Evolutionary conservation across 1,284 basidiomycete genomes (phyloP).

Genomic region (Boletellus deceptivus): DNA sequence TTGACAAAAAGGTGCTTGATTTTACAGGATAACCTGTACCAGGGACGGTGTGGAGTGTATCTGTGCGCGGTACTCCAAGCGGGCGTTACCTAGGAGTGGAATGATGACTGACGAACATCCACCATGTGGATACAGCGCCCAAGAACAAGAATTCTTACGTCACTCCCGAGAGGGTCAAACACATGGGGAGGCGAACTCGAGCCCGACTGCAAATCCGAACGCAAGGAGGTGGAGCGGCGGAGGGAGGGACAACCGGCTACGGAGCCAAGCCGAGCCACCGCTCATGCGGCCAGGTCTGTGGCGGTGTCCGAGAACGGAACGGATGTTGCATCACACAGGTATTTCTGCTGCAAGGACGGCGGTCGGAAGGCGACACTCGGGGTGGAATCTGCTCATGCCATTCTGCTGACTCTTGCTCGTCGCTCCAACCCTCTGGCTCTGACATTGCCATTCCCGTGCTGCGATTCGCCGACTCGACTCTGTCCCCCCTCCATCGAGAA

Average conservation of each 20-base stretch:
- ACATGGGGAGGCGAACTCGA: no score
- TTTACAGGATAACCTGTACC: no score
- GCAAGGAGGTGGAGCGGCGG: neutral
- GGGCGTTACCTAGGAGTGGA: no score
- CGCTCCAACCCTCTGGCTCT: neutral
- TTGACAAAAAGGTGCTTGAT: no score
- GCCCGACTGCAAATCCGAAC: no score
- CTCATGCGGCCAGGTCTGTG: neutral
- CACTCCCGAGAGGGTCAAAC: no score
- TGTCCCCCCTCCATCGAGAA: slow-evolving; percentile 11
- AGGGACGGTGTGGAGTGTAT: no score
- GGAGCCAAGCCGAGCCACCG: slow-evolving; percentile 1
- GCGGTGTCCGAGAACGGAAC: neutral
- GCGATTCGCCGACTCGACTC: slow-evolving; percentile 14
- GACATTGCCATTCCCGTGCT: slow-evolving; percentile 4
- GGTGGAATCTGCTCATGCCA: neutral
- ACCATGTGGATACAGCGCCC: no score
- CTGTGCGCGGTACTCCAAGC: no score
- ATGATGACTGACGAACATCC: no score
- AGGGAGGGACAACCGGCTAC: neutral
- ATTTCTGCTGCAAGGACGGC: neutral
- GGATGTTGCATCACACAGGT: neutral
- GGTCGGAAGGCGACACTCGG: neutral
- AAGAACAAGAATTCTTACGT: no score
- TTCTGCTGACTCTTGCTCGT: no score